These are phyloP conservation scores for Verticillium dahliae DNA, from an alignment of 2,329 filamentous ascomycete genomes.

Conservation along the genomic window DNA sequence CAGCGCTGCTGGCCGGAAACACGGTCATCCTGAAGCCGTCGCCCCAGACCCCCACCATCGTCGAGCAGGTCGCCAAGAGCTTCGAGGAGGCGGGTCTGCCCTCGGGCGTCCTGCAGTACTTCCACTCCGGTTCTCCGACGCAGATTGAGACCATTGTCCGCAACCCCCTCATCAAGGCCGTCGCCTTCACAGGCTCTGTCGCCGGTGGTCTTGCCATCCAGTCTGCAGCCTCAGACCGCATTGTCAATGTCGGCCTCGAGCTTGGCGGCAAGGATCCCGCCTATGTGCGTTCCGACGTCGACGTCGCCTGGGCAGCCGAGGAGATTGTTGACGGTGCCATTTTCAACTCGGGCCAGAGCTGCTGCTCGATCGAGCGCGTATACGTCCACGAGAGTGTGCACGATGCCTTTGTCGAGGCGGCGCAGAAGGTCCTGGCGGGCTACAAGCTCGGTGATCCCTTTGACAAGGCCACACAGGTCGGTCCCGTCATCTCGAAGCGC, in stretches of 20 bases:
- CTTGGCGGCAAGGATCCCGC: conserved; percentile 93
- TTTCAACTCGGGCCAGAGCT: conserved; percentile 98
- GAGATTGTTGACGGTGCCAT: conserved; percentile 95
- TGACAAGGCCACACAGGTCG: conserved; percentile 71
- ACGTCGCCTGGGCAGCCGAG: conserved; percentile 83
- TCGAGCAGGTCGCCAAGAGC: conserved; percentile 71
- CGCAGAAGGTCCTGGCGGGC: conserved; percentile 71
- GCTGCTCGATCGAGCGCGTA: conserved; percentile 85
- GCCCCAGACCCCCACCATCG: conserved; percentile 88
- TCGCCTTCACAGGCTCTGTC: conserved; percentile 93
- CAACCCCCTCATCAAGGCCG: conserved; percentile 67
- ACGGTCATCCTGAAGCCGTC: conserved; percentile 91
- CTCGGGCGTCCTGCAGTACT: conserved; percentile 78
- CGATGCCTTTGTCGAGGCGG: conserved; percentile 71
- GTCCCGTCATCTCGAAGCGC: conserved; percentile 78
- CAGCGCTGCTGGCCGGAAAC: conserved; percentile 85
- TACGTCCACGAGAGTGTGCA: conserved; percentile 85
- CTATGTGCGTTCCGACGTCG: conserved; percentile 80
- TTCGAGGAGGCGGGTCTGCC: conserved; percentile 79
- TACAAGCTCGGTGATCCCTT: conserved; percentile 89
- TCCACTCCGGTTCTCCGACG: conserved; percentile 76
- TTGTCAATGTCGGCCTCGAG: conserved; percentile 83
- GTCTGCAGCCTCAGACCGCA: conserved; percentile 73
- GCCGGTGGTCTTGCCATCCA: conserved; percentile 82
- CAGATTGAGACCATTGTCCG: conserved; percentile 74